Base-by-base conservation (phyloP, 2,329 filamentous ascomycete species). In the Fusarium denticulatum region DNA sequence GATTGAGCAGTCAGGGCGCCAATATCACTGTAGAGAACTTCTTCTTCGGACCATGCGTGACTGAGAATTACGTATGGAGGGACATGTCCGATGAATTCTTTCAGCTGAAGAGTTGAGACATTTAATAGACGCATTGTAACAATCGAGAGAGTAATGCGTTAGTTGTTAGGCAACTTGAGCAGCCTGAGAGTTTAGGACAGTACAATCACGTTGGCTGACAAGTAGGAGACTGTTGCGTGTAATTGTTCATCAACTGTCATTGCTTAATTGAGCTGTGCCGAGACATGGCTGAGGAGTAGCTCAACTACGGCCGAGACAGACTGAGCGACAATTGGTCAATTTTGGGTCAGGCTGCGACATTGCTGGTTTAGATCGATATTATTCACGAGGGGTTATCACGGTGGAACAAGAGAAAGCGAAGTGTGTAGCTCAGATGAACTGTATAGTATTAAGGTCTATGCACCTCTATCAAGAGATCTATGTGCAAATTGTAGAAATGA, bases 361-460 rank as follows among this genome's bases (percentile, higher is more conserved):
- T 28, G 9, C n/a, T n/a, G 18, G 22, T 18, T 3, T 5, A 9
- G 7, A 15, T 39, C 12, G 28, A 52, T 6, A 37, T 28, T 3
- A 10, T 13, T 28, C 45, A 39, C 16, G 1, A 9, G 34, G 16
- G 15, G 34, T 36, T 9, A 12, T 39, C 26, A 60, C 52, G 11
- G 14, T 26, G 16, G n/a, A n/a, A 6, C 5, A 43, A 30, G 2
- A 18, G 9, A n/a, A 39, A 10, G 26, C 28, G 40, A 22, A 26
- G 14, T 20, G 30, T 47, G 14, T 52, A 67, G 64, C 43, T 26
- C 64, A 46, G 53, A 53, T 60, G 69, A 59, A 60, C 65, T 55
- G 62, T 63, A 36, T 64, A 43, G 22, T 72, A 72, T 72, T 72
- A 72, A 72, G 40, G 56, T 72, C 30, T 72, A 72, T 72, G 69